Conservation (phyloP, 108 stramenopile genomes). For the Epipyxis sp. region DNA sequence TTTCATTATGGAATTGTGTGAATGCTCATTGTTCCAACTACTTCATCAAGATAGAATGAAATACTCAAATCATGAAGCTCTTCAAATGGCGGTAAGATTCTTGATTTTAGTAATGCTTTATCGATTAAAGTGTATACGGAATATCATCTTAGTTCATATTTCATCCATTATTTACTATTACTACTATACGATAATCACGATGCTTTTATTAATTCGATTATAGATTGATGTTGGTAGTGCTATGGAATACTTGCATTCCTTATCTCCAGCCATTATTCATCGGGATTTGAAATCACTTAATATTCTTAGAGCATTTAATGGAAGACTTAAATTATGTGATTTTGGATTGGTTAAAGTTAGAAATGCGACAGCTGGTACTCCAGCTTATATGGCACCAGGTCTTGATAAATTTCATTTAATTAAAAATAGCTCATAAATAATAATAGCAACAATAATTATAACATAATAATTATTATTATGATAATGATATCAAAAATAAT, state of each 20-base stretch:
- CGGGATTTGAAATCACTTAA: constrained; percentile 83
- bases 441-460: too few relatives aligned
- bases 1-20: constrained; percentile 47
- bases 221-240: constrained; percentile 43
- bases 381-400: constrained; percentile 55
- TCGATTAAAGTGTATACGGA: constrained; percentile 25
- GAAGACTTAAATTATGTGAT: constrained; percentile 44
- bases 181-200: background rate
- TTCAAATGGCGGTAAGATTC: constrained; percentile 6
- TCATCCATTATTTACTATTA: constrained; percentile 46
- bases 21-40: constrained; percentile 20
- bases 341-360: constrained; percentile 43
- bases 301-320: constrained; percentile 59
- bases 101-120: background rate
- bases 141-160: constrained; percentile 86
- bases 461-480: too few relatives aligned
- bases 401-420: background rate
- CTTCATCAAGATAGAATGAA: constrained; percentile 29
- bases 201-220: background rate
- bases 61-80: background rate
- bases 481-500: too few relatives aligned
- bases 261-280: constrained; percentile 79
- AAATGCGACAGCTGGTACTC: constrained; percentile 48
- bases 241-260: constrained; percentile 77
- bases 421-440: too few relatives aligned